Percentiles rank a stretch among this genome's conserved stretches.
Evolutionary conservation across 306 rosid species (phyloP).

Genomic region (Ochetophila trinervis): DNA sequence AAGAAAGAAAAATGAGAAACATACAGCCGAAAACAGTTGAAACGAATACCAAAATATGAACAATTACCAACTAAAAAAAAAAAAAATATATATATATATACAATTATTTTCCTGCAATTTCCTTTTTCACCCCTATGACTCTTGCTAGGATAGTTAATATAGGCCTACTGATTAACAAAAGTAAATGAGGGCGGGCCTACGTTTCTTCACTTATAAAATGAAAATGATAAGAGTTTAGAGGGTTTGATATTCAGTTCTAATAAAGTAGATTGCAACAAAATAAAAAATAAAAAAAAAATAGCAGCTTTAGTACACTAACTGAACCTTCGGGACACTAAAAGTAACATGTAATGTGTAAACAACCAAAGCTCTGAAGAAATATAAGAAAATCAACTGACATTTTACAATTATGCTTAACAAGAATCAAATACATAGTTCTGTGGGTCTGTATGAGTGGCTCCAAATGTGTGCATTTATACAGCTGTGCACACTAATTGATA

Average conservation of each 20-base stretch:
- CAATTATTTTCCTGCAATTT: background rate
- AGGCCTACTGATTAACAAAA: background rate
- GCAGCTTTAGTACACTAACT: background rate
- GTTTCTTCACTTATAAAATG: background rate
- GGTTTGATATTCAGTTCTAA: background rate
- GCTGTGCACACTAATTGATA: background rate
- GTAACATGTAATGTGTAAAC: background rate
- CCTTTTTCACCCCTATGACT: background rate
- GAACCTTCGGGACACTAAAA: background rate
- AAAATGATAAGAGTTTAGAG: too few relatives aligned
- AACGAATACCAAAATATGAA: background rate
- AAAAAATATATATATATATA: too few relatives aligned
- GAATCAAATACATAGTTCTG: too few relatives aligned
- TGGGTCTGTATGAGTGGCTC: too few relatives aligned
- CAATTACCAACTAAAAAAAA: background rate
- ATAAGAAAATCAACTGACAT: background rate
- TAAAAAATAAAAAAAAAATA: background rate
- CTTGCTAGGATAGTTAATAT: background rate
- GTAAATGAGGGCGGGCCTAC: background rate
- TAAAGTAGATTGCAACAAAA: background rate
- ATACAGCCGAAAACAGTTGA: constrained; percentile 18
- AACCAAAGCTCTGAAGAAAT: background rate
- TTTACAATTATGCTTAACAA: background rate
- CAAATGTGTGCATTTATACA: background rate
- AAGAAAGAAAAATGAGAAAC: constrained; percentile 8